These are phyloP conservation scores for Trametes villosa DNA, from an alignment of 768 basidiomycete genomes.

Conservation along the genomic window DNA sequence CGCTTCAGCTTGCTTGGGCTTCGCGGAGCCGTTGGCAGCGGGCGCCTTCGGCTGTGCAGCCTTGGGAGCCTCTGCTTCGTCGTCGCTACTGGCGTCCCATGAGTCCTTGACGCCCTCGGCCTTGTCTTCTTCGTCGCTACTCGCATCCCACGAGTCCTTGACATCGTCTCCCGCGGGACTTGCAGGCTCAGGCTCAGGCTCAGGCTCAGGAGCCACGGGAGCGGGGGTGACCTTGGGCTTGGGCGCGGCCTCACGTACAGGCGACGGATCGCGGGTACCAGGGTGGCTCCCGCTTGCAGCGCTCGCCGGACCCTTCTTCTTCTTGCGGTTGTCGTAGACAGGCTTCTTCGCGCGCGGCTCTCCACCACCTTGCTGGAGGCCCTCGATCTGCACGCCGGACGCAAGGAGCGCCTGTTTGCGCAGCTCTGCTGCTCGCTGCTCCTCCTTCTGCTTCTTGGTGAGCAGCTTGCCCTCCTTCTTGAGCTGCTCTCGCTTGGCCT, in stretches of 20 bases:
- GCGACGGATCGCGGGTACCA: conserved; percentile 32
- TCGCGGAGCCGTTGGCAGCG: conserved; percentile 27
- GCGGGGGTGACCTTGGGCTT: conserved; percentile 31
- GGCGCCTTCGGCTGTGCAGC: conserved; percentile 10
- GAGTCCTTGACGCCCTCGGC: conserved; percentile 38
- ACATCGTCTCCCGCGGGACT: conserved; percentile 33
- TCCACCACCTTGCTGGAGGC: conserved; percentile 65
- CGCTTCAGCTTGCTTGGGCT: conserved; percentile 26
- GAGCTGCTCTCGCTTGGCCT: conserved; percentile 88
- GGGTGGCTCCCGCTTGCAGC: conserved; percentile 27
- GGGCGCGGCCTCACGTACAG: conserved; percentile 34
- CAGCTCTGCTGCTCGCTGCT: conserved; percentile 87
- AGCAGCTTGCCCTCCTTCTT: conserved; percentile 94
- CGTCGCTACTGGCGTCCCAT: conserved; percentile 77
- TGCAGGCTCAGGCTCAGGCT: conserved; percentile 11
- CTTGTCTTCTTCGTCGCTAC: conserved; percentile 45
- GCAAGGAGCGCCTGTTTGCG: conserved; percentile 89
- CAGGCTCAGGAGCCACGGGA: conserved; percentile 16
- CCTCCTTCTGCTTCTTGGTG: conserved; percentile 98
- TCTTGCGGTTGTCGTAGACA: conserved; percentile 84
- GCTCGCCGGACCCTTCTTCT: conserved; percentile 46
- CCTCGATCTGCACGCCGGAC: conserved; percentile 89
- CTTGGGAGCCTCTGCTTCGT: conserved; percentile 35
- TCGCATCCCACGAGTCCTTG: conserved; percentile 60
- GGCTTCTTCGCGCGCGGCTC: conserved; percentile 67